A percentile compares a stretch with the other conserved stretches of the same genome.
Conservation (phyloP, 2,329 filamentous ascomycete species). For the Orbilia quercus region DNA sequence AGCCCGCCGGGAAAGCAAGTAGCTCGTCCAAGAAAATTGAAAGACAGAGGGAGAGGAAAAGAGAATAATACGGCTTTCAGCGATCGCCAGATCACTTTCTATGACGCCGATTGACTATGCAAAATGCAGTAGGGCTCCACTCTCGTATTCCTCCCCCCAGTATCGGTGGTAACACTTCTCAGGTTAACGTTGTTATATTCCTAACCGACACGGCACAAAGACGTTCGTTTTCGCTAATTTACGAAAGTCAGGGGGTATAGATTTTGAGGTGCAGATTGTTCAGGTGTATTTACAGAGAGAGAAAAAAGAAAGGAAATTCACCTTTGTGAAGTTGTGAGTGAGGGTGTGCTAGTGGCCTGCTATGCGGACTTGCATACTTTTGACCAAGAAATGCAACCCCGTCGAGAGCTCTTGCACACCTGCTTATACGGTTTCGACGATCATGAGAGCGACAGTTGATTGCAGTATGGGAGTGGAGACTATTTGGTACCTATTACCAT, state of each 20-base stretch:
- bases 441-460: slow-evolving; percentile 33
- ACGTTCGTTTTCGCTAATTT: slow-evolving; percentile 55
- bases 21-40: slow-evolving; percentile 2
- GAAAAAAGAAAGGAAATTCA: slow-evolving; percentile 21
- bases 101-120: slow-evolving; percentile 22
- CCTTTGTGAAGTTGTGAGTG: background rate
- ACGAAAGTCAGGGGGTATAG: slow-evolving; percentile 30
- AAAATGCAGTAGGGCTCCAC: slow-evolving; percentile 40
- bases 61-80: slow-evolving; percentile 1
- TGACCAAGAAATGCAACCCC: slow-evolving; percentile 30
- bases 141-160: slow-evolving; percentile 47
- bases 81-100: slow-evolving; percentile 20
- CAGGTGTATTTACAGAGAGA: background rate
- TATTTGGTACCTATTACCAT: too few relatives aligned
- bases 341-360: slow-evolving; percentile 19
- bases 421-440: slow-evolving; percentile 41
- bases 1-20: background rate
- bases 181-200: slow-evolving; percentile 40
- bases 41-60: background rate
- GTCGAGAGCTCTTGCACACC: slow-evolving; percentile 44
- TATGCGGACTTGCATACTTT: slow-evolving; percentile 8
- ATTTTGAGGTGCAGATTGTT: slow-evolving; percentile 30
- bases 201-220: slow-evolving; percentile 55
- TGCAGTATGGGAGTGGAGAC: slow-evolving; percentile 12
- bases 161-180: slow-evolving; percentile 32